Evolutionary conservation across 129 eudicot species (phyloP).

Genomic region (Calendula officinalis): DNA sequence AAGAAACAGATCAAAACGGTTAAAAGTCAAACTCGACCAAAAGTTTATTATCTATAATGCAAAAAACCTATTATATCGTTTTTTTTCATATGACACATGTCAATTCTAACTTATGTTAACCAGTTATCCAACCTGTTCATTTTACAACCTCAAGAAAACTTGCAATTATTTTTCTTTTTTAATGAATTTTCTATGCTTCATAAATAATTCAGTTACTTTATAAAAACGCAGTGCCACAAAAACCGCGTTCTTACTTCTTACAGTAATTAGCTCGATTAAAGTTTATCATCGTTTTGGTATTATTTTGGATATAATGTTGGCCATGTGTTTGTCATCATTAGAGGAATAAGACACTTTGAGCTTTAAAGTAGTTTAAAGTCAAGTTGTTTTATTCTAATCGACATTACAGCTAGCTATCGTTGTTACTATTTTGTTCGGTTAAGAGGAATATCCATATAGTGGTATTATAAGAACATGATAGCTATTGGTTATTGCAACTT

Average conservation of each 20-base stretch:
- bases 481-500: constrained; percentile 23
- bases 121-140: not conserved
- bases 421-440: constrained; percentile 9
- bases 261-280: not conserved
- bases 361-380: constrained; percentile 26
- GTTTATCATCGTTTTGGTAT: not conserved
- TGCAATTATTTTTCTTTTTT: not conserved
- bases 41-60: too few relatives aligned
- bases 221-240: not conserved
- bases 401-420: constrained; percentile 14
- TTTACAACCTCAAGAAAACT: too few relatives aligned
- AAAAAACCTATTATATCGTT: too few relatives aligned
- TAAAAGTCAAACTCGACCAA: too few relatives aligned
- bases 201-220: not conserved
- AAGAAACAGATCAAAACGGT: too few relatives aligned
- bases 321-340: constrained; percentile 27
- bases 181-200: not conserved
- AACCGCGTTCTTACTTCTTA: not conserved
- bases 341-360: not conserved
- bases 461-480: constrained; percentile 15
- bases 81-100: too few relatives aligned
- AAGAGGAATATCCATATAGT: constrained; percentile 15
- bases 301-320: not conserved
- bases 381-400: constrained; percentile 26
- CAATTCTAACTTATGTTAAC: too few relatives aligned